Evolutionary conservation across 164 flowering plant species (phyloP).

Genomic region (Taxillus chinensis): DNA sequence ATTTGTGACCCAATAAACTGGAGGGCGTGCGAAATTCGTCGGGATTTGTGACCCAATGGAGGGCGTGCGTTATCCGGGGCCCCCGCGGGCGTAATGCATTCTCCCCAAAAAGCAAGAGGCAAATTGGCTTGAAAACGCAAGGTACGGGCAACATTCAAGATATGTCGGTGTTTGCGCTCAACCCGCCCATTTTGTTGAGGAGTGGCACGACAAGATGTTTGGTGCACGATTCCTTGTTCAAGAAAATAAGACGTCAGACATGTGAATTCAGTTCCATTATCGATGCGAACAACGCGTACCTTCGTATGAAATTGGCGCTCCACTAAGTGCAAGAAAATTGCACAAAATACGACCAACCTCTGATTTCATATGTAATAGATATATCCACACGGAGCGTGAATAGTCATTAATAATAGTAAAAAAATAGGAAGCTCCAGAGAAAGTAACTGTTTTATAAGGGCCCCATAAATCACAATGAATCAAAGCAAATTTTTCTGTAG

Average conservation of each 20-base stretch:
- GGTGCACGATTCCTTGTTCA: conserved; percentile 1
- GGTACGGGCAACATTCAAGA: too few relatives aligned
- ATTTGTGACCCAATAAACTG: too few relatives aligned
- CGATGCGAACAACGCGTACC: neutral
- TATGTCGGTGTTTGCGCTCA: too few relatives aligned
- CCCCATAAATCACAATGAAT: conserved; percentile 13
- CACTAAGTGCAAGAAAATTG: conserved; percentile 4
- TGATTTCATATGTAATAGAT: too few relatives aligned
- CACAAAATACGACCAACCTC: too few relatives aligned
- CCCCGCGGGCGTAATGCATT: too few relatives aligned
- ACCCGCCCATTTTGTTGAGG: too few relatives aligned
- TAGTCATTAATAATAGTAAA: conserved; percentile 10
- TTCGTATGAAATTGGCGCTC: neutral
- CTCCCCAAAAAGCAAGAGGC: too few relatives aligned
- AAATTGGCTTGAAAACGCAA: too few relatives aligned
- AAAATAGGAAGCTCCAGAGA: neutral
- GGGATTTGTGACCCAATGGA: too few relatives aligned
- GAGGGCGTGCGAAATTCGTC: too few relatives aligned
- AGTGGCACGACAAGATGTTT: conserved; percentile 1
- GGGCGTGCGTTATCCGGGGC: too few relatives aligned
- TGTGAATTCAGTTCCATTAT: conserved; percentile 5
- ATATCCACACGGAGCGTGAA: conserved; percentile 2
- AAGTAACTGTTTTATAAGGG: neutral
- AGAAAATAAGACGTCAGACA: neutral
- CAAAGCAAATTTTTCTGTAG: neutral